Base-by-base conservation (phyloP, 345 rosid genomes). In the Eucalyptus regnans region DNA sequence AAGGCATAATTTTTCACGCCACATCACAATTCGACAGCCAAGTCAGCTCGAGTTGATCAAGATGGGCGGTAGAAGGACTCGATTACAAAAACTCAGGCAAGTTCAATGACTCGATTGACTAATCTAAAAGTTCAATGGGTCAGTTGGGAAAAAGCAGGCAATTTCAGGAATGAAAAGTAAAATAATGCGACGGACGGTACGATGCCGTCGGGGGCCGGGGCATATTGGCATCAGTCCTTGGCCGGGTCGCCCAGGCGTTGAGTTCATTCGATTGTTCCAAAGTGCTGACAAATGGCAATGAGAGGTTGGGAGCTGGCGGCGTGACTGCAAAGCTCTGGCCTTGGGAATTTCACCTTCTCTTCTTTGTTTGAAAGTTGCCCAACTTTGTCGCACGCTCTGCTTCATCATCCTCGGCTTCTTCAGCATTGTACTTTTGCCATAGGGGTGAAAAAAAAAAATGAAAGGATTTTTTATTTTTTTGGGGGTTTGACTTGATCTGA, bases 381-480 rank as follows among this genome's bases (percentile, higher is more conserved):
- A 2, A 14, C 20, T 64, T 64, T 14, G 76, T n/a, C 37, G 16
- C 20, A 0, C 31, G 1, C 4, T 0, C 76, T 64, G 15, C 16
- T 16, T 62, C 27, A 20, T 76, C 48, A 41, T 76, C 27, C 29
- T 41, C 5, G 22, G 48, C 14, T 76, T 10, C 1, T 20, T 41
- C 15, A 4, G 48, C 29, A 20, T 76, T 11, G 48, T 20, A 41
- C 27, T 41, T 41, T 37, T 76, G 48, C 83, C 7, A 76, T 11
- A 2, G 5, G 10, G 48, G 83, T 20, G 60, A 56, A 41, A 41
- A 64, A 64, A 29, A 29, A n/a, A 64, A 66, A n/a, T 66, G 37
- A 8, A 15, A 66, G 20, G 33, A 62, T 4, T 27, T 27, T n/a
- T n/a, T 66, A 7, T 27, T 27, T n/a, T n/a, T 66, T n/a, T 8